These are phyloP conservation scores for Batrachochytrium dendrobatidis DNA, from an alignment of 371 early-diverging fungal genomes.

Conservation along the genomic window DNA sequence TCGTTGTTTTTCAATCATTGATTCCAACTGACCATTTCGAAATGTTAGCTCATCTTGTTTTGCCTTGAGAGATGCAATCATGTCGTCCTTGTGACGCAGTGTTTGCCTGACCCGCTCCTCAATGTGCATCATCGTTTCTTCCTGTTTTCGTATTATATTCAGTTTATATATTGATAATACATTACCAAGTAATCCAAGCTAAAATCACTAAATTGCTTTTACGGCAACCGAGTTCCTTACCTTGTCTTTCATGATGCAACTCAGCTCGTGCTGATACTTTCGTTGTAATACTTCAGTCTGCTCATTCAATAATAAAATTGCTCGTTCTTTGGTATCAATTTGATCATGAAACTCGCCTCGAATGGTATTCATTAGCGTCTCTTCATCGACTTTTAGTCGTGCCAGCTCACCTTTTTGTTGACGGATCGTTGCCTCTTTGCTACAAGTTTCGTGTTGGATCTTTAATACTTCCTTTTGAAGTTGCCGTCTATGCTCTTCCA, in stretches of 20 bases:
- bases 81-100: constrained; percentile 31
- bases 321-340: constrained; percentile 16
- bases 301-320: constrained; percentile 9
- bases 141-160: constrained; percentile 21
- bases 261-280: constrained; percentile 17
- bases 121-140: constrained; percentile 24
- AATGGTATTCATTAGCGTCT: constrained; percentile 25
- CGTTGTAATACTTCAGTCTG: constrained; percentile 12
- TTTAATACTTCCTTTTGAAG: constrained; percentile 30
- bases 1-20: constrained; percentile 40
- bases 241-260: constrained; percentile 28
- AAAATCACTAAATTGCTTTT: too few species aligned
- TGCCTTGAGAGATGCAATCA: constrained; percentile 17
- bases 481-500: constrained; percentile 21
- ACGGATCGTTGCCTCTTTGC: constrained; percentile 24
- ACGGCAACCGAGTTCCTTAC: too few species aligned
- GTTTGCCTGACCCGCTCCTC: constrained; percentile 33
- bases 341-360: constrained; percentile 29
- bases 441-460: constrained; percentile 20
- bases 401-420: constrained; percentile 32
- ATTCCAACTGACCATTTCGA: constrained; percentile 26
- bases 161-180: too few species aligned
- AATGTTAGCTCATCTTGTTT: constrained; percentile 31
- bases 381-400: constrained; percentile 32
- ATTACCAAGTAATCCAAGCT: too few species aligned